Conservation (phyloP, 208 protist species). For the Acanthamoeba culbertsoni region DNA sequence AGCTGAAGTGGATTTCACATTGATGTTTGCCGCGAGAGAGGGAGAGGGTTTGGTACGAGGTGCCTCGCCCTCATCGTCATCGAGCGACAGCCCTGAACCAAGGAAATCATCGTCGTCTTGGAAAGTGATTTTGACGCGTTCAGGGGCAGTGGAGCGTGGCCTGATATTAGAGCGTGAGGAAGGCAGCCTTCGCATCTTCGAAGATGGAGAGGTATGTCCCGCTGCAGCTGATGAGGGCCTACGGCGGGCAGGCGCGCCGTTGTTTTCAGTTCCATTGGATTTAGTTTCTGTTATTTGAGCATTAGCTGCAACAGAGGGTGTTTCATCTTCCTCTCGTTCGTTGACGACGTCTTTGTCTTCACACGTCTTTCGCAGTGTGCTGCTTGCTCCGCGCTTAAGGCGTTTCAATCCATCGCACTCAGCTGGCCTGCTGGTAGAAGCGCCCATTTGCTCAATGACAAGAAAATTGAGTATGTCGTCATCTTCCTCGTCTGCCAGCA, state of each 20-base stretch:
- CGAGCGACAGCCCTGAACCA: not conserved
- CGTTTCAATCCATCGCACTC: too few species aligned
- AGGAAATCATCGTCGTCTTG: constrained; percentile 14
- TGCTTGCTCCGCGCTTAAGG: too few species aligned
- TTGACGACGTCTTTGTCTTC: too few species aligned
- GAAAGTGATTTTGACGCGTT: not conserved
- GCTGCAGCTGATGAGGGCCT: not conserved
- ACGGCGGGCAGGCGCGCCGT: too few species aligned
- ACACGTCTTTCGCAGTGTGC: too few species aligned
- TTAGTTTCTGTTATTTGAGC: too few species aligned
- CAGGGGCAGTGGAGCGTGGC: not conserved
- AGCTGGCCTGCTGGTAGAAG: not conserved
- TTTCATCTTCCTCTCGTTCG: too few species aligned
- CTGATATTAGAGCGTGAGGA: not conserved
- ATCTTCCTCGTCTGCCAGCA: not conserved
- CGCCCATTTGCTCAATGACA: not conserved
- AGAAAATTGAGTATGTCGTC: constrained; percentile 1
- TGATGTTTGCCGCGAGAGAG: not conserved
- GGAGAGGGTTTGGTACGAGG: not conserved
- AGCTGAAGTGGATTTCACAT: not conserved
- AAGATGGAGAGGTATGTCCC: not conserved
- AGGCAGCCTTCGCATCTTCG: not conserved
- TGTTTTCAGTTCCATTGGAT: too few species aligned
- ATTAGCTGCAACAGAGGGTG: too few species aligned
- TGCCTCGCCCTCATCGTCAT: not conserved